Percentiles rank a stretch among this genome's conserved stretches.
Evolutionary conservation across 1,284 basidiomycete species (phyloP).

Genomic region (Cystobasidiaceae sp.): DNA sequence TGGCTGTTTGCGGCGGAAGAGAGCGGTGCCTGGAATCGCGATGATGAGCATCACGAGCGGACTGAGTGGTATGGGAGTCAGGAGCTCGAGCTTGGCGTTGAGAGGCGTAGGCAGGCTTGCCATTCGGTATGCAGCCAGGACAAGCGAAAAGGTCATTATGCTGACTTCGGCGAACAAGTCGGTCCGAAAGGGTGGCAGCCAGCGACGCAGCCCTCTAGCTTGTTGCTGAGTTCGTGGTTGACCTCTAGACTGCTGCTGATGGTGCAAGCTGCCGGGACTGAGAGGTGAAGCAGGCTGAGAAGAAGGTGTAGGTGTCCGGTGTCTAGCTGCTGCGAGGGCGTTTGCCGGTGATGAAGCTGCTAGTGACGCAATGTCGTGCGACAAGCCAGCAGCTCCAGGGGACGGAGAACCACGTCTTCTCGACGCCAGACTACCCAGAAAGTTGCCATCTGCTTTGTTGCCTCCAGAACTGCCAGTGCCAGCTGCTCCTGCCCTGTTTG

Average conservation of each 20-base stretch:
- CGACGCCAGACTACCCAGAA: constrained; percentile 4
- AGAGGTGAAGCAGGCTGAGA: background rate
- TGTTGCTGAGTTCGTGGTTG: too few relatives aligned
- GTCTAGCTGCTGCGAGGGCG: background rate
- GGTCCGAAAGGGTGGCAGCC: constrained; percentile 31
- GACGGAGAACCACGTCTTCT: constrained; percentile 7
- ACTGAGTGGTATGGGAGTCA: constrained; percentile 33
- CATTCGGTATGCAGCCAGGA: constrained; percentile 37
- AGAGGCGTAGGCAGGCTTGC: constrained; percentile 27
- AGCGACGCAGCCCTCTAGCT: too few relatives aligned
- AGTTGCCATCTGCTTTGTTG: too few relatives aligned
- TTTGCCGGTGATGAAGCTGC: too few relatives aligned
- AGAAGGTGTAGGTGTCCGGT: background rate
- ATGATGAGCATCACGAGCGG: constrained; percentile 33
- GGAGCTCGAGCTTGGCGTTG: constrained; percentile 17
- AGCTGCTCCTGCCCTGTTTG: too few relatives aligned
- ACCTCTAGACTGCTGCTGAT: background rate
- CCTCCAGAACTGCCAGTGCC: too few relatives aligned
- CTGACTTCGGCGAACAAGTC: constrained; percentile 37
- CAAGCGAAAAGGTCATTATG: constrained; percentile 34
- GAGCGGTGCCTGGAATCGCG: constrained; percentile 38
- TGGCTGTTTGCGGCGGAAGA: constrained; percentile 36
- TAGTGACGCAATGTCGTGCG: too few relatives aligned
- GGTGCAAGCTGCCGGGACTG: background rate
- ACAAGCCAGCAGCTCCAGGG: too few relatives aligned